Evolutionary conservation across 352 stramenopile genomes (phyloP).

Genomic region (Peronospora destructor): DNA sequence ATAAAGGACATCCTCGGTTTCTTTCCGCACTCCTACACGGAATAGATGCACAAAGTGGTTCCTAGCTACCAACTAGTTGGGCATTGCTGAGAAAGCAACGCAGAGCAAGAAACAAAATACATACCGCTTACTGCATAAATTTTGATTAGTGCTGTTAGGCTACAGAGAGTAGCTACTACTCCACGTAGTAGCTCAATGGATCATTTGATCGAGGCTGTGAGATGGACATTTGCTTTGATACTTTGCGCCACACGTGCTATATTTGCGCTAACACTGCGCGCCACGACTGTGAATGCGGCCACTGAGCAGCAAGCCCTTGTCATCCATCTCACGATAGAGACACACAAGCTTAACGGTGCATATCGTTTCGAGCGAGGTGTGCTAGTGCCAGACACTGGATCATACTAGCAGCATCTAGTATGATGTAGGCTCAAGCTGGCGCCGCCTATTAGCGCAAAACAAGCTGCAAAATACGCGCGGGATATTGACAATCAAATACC

Average conservation of each 20-base stretch:
- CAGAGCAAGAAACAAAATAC: conserved; percentile 6
- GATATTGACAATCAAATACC: conserved; percentile 35
- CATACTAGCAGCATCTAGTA: no score
- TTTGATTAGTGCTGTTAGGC: background rate
- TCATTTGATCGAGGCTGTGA: conserved; percentile 12
- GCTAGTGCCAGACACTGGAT: no score
- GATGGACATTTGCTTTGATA: conserved; percentile 22
- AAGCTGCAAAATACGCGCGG: conserved; percentile 30
- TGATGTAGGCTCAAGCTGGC: no score
- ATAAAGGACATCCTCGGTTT: conserved; percentile 87
- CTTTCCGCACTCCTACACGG: conserved; percentile 54
- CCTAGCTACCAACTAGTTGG: background rate
- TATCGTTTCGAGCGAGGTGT: no score
- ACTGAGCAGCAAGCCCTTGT: conserved; percentile 25
- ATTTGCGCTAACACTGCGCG: conserved; percentile 28
- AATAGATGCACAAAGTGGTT: conserved; percentile 23
- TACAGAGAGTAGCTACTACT: background rate
- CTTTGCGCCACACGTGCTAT: conserved; percentile 31
- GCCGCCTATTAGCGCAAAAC: conserved; percentile 9
- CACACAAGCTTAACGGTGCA: no score
- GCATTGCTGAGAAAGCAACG: conserved; percentile 1
- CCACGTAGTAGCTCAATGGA: background rate
- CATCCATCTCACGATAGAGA: conserved; percentile 16
- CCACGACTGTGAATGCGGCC: conserved; percentile 22
- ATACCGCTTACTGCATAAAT: conserved; percentile 10